phyloP scores from a whole-genome alignment of 768 basidiomycete species.

The Paxillus involutus region DNA sequence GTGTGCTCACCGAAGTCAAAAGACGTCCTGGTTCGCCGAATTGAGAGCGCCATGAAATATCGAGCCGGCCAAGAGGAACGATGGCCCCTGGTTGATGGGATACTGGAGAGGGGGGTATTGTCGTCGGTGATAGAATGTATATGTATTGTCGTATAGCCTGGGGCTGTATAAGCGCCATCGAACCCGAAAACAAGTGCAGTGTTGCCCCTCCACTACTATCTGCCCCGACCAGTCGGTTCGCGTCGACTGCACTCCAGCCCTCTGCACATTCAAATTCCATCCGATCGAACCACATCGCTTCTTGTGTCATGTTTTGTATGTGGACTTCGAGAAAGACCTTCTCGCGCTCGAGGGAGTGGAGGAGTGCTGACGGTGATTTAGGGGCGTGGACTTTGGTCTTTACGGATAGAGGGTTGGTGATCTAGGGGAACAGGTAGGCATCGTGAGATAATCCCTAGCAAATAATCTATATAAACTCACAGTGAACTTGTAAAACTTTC shows the following conservation, averaged over 20 bases:
- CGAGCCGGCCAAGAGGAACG: constrained; percentile 81
- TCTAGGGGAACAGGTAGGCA: constrained; percentile 42
- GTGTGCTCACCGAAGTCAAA: constrained; percentile 64
- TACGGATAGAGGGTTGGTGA: constrained; percentile 91
- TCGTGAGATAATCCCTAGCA: no score
- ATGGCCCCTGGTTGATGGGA: constrained; percentile 64
- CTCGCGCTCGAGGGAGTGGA: constrained; percentile 65
- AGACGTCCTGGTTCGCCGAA: constrained; percentile 86
- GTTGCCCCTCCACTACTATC: constrained; percentile 4
- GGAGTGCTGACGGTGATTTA: constrained; percentile 67
- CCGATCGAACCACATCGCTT: constrained; percentile 76
- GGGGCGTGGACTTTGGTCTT: constrained; percentile 90
- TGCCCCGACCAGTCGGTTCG: constrained; percentile 38
- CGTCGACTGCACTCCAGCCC: constrained; percentile 60
- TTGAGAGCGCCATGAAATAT: constrained; percentile 85
- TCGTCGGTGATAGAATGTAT: constrained; percentile 68
- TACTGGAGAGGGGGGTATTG: constrained; percentile 43
- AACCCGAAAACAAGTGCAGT: constrained; percentile 54
- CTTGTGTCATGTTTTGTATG: constrained; percentile 83
- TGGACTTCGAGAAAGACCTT: constrained; percentile 92
- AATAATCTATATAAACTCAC: constrained; percentile 44
- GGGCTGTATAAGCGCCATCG: constrained; percentile 74
- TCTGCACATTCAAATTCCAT: constrained; percentile 77
- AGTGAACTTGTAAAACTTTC: constrained; percentile 90
- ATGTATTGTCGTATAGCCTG: constrained; percentile 87